Evolutionary conservation across 768 basidiomycete genomes (phyloP).

Genomic region (Dendrothele bispora): DNA sequence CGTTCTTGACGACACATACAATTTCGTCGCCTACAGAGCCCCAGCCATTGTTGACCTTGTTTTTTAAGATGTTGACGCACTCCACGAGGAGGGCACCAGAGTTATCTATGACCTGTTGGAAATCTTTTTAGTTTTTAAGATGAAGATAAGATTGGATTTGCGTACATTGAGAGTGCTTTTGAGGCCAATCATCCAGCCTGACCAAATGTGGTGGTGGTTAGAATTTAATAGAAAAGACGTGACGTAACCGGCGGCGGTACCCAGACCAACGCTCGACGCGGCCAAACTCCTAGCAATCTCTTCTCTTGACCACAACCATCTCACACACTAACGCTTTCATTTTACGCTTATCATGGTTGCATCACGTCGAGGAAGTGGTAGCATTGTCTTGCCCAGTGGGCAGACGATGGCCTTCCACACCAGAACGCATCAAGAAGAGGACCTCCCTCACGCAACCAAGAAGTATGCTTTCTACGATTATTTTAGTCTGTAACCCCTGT

Average conservation of each 20-base stretch:
- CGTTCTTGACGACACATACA: constrained; percentile 91
- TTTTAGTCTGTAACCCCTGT: no score
- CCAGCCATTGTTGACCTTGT: constrained; percentile 95
- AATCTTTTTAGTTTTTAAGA: background rate
- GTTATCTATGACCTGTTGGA: constrained; percentile 87
- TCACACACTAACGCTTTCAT: background rate
- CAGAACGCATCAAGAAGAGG: constrained; percentile 82
- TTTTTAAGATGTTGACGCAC: constrained; percentile 94
- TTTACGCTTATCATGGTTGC: constrained; percentile 46
- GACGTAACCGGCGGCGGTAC: no score
- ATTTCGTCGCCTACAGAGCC: constrained; percentile 94
- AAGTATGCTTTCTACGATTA: constrained; percentile 53
- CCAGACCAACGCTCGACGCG: no score
- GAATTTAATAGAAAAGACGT: no score
- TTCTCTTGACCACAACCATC: background rate
- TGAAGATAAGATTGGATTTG: constrained; percentile 4
- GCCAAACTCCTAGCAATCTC: no score
- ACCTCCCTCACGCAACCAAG: constrained; percentile 92
- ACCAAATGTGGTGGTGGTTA: no score
- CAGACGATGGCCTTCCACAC: constrained; percentile 86
- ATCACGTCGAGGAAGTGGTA: constrained; percentile 79
- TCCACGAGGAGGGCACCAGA: constrained; percentile 93
- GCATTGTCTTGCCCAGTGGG: constrained; percentile 68
- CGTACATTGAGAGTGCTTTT: constrained; percentile 87
- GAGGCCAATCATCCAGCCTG: constrained; percentile 83